Conservation (phyloP, 2,329 filamentous ascomycete species). For the Aspergillus eucalypticola region DNA sequence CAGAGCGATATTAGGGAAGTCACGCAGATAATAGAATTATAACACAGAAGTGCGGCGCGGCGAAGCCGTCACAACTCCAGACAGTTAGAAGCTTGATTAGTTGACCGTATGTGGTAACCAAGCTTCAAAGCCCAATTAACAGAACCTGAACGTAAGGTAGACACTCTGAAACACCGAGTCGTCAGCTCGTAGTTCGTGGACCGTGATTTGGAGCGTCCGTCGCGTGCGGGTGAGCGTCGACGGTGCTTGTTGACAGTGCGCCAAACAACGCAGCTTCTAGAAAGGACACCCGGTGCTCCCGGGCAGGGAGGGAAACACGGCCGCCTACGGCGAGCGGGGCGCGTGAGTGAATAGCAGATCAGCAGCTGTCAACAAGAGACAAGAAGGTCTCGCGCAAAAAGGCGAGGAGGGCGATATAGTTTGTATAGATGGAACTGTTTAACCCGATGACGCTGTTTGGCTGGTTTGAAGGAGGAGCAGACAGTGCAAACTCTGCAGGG, state of each 20-base stretch:
- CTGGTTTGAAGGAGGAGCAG: slow-evolving; percentile 42
- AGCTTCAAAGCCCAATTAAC: background rate
- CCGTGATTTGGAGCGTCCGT: background rate
- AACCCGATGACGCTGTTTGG: slow-evolving; percentile 37
- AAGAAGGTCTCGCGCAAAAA: no score
- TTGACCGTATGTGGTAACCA: background rate
- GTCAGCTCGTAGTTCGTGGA: background rate
- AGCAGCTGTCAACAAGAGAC: no score
- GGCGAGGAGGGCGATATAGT: slow-evolving; percentile 18
- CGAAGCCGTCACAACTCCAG: background rate
- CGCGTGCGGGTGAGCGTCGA: background rate
- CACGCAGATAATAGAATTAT: background rate
- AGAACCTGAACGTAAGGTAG: no score
- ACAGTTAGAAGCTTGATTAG: background rate
- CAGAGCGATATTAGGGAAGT: background rate
- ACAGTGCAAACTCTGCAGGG: slow-evolving; percentile 43
- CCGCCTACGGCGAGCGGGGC: background rate
- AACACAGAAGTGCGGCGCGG: background rate
- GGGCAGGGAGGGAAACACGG: slow-evolving; percentile 1
- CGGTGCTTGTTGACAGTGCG: background rate
- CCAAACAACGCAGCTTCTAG: background rate
- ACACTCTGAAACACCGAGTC: background rate
- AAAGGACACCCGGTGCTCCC: background rate
- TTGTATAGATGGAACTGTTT: slow-evolving; percentile 16
- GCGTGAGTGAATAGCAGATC: slow-evolving; percentile 8